phyloP scores from a whole-genome alignment of 208 protist species.

The Naegleria fowleri region DNA sequence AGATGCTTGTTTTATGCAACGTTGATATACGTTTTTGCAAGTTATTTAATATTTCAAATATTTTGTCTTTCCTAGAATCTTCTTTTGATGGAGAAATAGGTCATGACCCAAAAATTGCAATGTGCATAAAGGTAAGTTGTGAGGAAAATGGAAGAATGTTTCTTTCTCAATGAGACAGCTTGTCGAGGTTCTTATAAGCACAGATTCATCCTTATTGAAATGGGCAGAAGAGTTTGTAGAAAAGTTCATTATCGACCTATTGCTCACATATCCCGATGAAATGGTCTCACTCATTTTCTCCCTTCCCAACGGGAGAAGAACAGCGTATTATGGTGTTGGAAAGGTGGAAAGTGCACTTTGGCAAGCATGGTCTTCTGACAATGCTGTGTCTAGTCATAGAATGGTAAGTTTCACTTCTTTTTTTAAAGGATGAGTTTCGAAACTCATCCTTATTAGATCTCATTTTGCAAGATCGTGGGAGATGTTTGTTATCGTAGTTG shows the following conservation, averaged over 20 bases:
- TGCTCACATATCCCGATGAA: background rate
- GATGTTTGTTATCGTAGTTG: background rate
- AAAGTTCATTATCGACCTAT: background rate
- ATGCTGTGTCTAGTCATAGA: background rate
- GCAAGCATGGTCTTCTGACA: background rate
- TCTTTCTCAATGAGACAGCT: too few species aligned
- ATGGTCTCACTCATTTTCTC: background rate
- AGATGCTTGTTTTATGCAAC: too few species aligned
- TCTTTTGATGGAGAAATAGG: too few species aligned
- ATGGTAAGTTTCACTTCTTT: too few species aligned
- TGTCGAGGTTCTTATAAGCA: background rate
- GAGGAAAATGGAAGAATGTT: too few species aligned
- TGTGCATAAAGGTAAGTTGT: too few species aligned
- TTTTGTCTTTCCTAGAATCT: too few species aligned
- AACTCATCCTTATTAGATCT: background rate
- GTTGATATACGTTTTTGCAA: too few species aligned
- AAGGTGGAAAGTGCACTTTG: background rate
- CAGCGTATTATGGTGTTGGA: background rate
- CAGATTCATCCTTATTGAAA: background rate
- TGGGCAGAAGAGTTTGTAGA: background rate
- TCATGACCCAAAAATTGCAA: too few species aligned
- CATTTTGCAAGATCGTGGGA: background rate
- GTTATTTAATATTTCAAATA: too few species aligned
- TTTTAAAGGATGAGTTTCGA: background rate
- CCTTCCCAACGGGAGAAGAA: background rate